Evolutionary conservation across 2,329 filamentous ascomycete species (phyloP).

Genomic region (Arthroderma uncinatum): DNA sequence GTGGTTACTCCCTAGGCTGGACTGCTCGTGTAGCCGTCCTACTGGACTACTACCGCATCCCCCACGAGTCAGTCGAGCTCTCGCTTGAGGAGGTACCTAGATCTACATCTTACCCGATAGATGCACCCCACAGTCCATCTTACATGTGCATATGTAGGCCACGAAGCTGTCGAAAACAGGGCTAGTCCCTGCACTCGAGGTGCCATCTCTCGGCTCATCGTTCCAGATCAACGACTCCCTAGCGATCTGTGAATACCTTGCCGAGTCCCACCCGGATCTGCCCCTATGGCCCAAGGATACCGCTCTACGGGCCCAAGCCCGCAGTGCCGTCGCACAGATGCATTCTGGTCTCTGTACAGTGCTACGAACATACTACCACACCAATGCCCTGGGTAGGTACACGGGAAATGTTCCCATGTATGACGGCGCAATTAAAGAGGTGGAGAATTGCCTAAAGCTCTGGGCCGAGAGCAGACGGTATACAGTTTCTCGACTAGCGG

Average conservation of each 20-base stretch:
- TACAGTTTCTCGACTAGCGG: conserved; percentile 18
- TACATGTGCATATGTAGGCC: conserved; percentile 13
- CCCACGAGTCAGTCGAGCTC: conserved; percentile 19
- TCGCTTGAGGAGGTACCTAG: conserved; percentile 20
- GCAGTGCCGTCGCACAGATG: conserved; percentile 26
- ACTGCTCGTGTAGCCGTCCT: conserved; percentile 25
- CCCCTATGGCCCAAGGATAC: conserved; percentile 25
- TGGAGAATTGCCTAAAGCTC: conserved; percentile 19
- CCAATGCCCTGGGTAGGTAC: conserved; percentile 25
- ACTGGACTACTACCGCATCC: conserved; percentile 27
- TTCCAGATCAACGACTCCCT: conserved; percentile 23
- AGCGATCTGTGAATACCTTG: conserved; percentile 27
- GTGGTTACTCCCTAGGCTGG: conserved; percentile 21
- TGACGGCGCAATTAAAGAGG: conserved; percentile 20
- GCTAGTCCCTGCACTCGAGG: conserved; percentile 23
- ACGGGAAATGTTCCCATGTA: conserved; percentile 23
- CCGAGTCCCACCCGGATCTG: conserved; percentile 23
- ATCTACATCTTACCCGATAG: neutral
- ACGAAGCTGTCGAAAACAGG: conserved; percentile 22
- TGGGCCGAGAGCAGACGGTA: conserved; percentile 22
- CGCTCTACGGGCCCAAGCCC: conserved; percentile 24
- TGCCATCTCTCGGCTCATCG: conserved; percentile 16
- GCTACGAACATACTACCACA: conserved; percentile 19
- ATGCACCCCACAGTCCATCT: neutral
- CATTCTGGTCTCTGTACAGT: conserved; percentile 24